Evolutionary conservation across 1,284 basidiomycete species (phyloP), one percentile per base, ranked within the genome.

Genomic region (Ganoderma meredithae): DNA sequence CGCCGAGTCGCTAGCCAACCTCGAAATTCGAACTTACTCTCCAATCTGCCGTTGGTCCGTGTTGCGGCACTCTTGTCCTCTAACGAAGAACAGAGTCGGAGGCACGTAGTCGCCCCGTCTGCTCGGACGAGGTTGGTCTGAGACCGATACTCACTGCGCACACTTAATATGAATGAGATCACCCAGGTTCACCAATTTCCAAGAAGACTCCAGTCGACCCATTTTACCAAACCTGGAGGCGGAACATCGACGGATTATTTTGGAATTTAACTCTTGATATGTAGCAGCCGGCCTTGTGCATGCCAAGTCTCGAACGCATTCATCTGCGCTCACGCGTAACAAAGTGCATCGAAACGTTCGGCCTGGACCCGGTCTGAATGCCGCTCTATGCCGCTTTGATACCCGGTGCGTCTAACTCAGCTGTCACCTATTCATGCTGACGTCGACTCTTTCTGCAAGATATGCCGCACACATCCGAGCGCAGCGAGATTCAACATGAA

Each of bases 131-230:
- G 25, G 10, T 25, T 25, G 22, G n/a, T 52, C 47, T 27, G 47
- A 52, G 47, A 52, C 47, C 22, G 25, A 27, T 52, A 52, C 47
- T 52, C 25, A 52, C 47, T 52, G 22, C 22, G 47, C 47, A 52
- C 47, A 52, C 22, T 52, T 52, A 13, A 27, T 52, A 49, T 22
- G 47, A 52, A 49, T 22, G 47, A 52, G 22, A 52, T 25, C 47
- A 25, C 25, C 12, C 47, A 52, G 47, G 25, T 52, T 52, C 22
- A 12, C 22, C 47, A 52, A 25, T 52, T 52, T 52, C 25, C 22
- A 52, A 17, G 10, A 52, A 52, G 44, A 47, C 44, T 22, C n/a
- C n/a, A 47, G 44, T 22, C 22, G n/a, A 12, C 22, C 47, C 47
- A 52, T 22, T 52, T 52, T 52, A 19, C 17, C 44, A 7, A 22